Evolutionary conservation across 2,329 filamentous ascomycete species (phyloP), one percentile per base, ranked within the genome.

Genomic region (Epicoccum nigrum): DNA sequence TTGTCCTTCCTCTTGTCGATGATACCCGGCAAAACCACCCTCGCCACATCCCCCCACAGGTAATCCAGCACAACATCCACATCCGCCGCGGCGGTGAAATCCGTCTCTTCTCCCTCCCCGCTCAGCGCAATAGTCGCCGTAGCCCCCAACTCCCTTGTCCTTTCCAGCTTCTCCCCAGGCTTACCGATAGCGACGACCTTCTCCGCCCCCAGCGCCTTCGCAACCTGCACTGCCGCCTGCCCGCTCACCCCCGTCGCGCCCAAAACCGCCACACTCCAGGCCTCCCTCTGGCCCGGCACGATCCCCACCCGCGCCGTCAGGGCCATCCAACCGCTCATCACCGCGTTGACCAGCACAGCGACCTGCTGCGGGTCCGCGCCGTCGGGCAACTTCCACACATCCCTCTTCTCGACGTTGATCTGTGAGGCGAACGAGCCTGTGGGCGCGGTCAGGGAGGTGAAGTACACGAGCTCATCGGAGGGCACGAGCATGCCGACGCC

Each of bases 61-160:
- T 84, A 86, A 60, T 86, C 82, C 1, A 86, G 69, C 3, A 85
- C 74, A 2, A 85, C 74, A 54, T 85, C 81, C 25, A 78, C 77
- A 28, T 77, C 75, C 1, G 72, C 76, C 0, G 79, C 69, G 7
- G 67, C 64, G 2, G 74, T 74, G 54, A 80, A 82, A 55, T 84
- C 81, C 0, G 76, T 77, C 30, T 79, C 70, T 2, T 84, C 82
- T 0, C 74, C 76, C 31, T 79, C 69, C 2, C 66, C 60, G 15
- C 70, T 65, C 8, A 84, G 70, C 28, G 77, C 67, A 27, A 85
- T 69, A 5, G 61, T 68, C 3, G 73, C 74, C 52, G 85, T 80
- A 0, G 84, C 68, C 1, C 71, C 73, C 4, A 81, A 65, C 37
- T 58, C 52, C 4, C 57, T 64, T 6, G 58, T 60, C 45, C 43